Conservation (phyloP, 2,329 filamentous ascomycete genomes). For the Hymenoscyphus infarciens region DNA sequence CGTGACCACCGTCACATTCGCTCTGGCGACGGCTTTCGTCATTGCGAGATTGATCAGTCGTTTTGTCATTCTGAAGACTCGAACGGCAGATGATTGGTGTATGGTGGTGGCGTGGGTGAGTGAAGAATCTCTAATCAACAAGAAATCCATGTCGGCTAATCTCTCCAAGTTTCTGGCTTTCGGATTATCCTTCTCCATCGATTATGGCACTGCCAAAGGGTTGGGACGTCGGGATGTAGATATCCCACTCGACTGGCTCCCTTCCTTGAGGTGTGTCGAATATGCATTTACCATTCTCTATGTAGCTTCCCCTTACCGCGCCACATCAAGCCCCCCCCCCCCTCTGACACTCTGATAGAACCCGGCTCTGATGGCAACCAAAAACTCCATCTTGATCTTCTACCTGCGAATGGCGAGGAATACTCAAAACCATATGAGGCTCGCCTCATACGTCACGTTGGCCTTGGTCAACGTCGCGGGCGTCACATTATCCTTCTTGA, state of each 20-base stretch:
- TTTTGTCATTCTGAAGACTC: slow-evolving; percentile 65
- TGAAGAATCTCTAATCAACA: background rate
- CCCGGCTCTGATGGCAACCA: slow-evolving; percentile 83
- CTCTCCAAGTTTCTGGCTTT: slow-evolving; percentile 51
- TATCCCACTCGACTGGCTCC: slow-evolving; percentile 48
- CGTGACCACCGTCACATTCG: slow-evolving; percentile 66
- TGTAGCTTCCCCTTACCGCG: slow-evolving; percentile 36
- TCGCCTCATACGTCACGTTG: slow-evolving; percentile 78
- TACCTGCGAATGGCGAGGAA: slow-evolving; percentile 81
- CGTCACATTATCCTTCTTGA: slow-evolving; percentile 75
- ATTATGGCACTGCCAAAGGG: slow-evolving; percentile 59
- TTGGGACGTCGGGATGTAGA: slow-evolving; percentile 65
- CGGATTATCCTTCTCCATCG: slow-evolving; percentile 64
- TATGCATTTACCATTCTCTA: slow-evolving; percentile 64
- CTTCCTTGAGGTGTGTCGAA: slow-evolving; percentile 54
- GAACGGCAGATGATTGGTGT: slow-evolving; percentile 75
- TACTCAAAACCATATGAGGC: slow-evolving; percentile 69
- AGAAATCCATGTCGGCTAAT: slow-evolving; percentile 3
- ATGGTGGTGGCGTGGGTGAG: slow-evolving; percentile 74
- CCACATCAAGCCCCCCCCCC: background rate
- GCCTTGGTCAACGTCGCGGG: slow-evolving; percentile 76
- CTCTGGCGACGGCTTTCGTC: slow-evolving; percentile 71
- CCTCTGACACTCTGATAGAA: slow-evolving; percentile 52
- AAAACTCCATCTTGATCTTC: slow-evolving; percentile 89
- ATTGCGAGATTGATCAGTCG: slow-evolving; percentile 70